These are phyloP conservation scores for Madurella mycetomatis DNA, from an alignment of 2,329 filamentous ascomycete species.

Conservation along the genomic window DNA sequence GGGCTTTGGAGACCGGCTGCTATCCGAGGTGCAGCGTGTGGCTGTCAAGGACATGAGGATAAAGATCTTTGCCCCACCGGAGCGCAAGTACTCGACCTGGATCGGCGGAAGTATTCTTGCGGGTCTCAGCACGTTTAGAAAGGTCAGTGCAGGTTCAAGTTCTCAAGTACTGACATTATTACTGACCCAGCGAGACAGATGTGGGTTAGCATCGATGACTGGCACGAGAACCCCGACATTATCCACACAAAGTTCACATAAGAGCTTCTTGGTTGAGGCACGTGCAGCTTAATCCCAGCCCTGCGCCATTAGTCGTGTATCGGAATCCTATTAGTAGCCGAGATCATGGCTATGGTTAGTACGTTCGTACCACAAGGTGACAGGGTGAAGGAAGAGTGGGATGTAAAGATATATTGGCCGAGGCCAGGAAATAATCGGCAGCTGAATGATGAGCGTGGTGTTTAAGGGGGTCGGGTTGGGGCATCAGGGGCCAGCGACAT, in stretches of 20 bases:
- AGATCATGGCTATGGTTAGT: neutral
- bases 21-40: constrained; percentile 86
- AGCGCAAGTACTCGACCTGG: constrained; percentile 98
- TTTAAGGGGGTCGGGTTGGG: neutral
- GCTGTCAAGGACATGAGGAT: constrained; percentile 99
- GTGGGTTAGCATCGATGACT: constrained; percentile 99
- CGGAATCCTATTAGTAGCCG: neutral
- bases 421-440: neutral
- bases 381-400: neutral
- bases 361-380: neutral
- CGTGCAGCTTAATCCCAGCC: too few relatives aligned
- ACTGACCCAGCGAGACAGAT: constrained; percentile 55
- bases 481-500: neutral
- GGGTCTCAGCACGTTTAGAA: constrained; percentile 94
- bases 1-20: constrained; percentile 88
- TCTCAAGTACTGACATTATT: neutral
- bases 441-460: neutral
- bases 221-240: constrained; percentile 99
- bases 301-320: neutral
- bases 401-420: neutral
- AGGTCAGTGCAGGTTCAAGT: constrained; percentile 54
- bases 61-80: constrained; percentile 96
- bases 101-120: constrained; percentile 97
- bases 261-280: constrained; percentile 11
- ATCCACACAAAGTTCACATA: constrained; percentile 97